Conservation (phyloP, 2,329 filamentous ascomycete genomes). For the Pseudogymnoascus sp. region DNA sequence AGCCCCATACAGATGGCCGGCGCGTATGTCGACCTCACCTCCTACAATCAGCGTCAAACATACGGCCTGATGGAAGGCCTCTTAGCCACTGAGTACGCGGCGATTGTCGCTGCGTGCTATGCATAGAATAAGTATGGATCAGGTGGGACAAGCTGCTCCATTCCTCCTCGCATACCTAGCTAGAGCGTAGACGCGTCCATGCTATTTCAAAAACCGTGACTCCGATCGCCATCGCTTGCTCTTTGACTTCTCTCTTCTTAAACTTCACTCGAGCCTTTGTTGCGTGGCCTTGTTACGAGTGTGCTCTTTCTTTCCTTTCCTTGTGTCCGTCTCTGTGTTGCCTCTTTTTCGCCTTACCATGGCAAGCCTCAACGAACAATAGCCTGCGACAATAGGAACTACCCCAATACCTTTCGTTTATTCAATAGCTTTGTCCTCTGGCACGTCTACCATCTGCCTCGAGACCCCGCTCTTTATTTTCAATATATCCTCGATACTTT, state of each 20-base stretch:
- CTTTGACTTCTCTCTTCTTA: conserved; percentile 3
- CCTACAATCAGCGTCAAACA: conserved; percentile 5
- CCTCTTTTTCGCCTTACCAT: neutral
- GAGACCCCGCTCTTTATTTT: conserved; percentile 1
- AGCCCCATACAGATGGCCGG: conserved; percentile 5
- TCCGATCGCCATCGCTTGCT: conserved; percentile 2
- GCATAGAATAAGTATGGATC: conserved; percentile 5
- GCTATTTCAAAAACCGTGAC: neutral
- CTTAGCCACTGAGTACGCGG: neutral
- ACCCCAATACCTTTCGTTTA: conserved; percentile 1
- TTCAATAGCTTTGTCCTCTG: conserved; percentile 5
- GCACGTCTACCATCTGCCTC: neutral
- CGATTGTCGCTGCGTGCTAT: conserved; percentile 7
- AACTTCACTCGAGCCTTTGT: neutral
- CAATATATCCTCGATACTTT: conserved; percentile 1
- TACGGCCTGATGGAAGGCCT: neutral
- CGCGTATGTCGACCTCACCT: conserved; percentile 7
- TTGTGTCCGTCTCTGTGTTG: neutral
- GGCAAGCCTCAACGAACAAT: conserved; percentile 4
- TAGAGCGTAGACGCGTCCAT: conserved; percentile 1
- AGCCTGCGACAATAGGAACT: conserved; percentile 7
- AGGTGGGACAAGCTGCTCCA: neutral
- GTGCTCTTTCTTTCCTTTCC: conserved; percentile 4
- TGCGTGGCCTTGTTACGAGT: conserved; percentile 7
- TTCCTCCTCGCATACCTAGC: neutral